phyloP scores from a whole-genome alignment of 345 rosid species.

The Citrus trifoliata region DNA sequence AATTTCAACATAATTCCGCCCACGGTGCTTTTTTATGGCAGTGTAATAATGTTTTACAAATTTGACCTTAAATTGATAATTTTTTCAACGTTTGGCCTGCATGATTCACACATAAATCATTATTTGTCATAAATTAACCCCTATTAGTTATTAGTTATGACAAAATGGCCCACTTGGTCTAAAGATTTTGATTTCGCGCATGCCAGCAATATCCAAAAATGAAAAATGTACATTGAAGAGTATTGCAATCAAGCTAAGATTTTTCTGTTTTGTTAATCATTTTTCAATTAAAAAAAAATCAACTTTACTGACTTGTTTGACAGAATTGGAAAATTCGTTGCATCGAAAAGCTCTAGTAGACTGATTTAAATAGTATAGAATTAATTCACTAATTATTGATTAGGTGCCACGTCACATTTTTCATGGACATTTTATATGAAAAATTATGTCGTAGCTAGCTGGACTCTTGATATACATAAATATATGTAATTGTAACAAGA shows the following conservation, averaged over 20 bases:
- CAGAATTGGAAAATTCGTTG: neutral
- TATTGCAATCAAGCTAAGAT: neutral
- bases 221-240: neutral
- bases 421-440: neutral
- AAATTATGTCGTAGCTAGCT: neutral
- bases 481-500: neutral
- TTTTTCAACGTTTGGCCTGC: neutral
- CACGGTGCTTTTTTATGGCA: too few relatives aligned
- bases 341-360: neutral
- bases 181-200: too few relatives aligned
- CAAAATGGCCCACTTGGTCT: neutral
- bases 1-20: too few relatives aligned
- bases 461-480: neutral
- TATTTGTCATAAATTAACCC: too few relatives aligned
- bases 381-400: neutral
- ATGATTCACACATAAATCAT: neutral
- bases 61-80: too few relatives aligned
- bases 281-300: neutral
- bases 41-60: too few relatives aligned
- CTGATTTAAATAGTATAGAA: neutral
- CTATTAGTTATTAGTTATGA: neutral
- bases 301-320: neutral
- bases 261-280: neutral
- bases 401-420: neutral
- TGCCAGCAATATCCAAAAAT: too few relatives aligned